These are phyloP conservation scores for Metarhizium album DNA, from an alignment of 2,329 filamentous ascomycete species.

Conservation along the genomic window DNA sequence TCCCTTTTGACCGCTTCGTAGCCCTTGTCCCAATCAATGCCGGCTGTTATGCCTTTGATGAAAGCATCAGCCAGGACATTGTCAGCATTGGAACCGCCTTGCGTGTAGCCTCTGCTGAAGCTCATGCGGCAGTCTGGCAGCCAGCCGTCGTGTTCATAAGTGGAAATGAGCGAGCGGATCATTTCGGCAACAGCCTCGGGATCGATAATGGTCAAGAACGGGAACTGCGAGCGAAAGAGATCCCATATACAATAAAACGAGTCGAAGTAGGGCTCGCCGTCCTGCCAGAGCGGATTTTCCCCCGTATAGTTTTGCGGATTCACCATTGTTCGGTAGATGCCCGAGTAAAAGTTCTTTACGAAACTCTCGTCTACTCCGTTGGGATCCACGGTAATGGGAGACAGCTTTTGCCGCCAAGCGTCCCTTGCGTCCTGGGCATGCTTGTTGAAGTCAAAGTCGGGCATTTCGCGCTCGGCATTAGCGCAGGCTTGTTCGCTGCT, in stretches of 20 bases:
- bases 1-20: slow-evolving; percentile 65
- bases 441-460: slow-evolving; percentile 50
- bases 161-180: slow-evolving; percentile 61
- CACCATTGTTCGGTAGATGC: slow-evolving; percentile 62
- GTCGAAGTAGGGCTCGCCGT: slow-evolving; percentile 60
- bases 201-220: slow-evolving; percentile 58
- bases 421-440: slow-evolving; percentile 40
- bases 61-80: slow-evolving; percentile 57
- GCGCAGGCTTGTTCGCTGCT: slow-evolving; percentile 53
- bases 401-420: slow-evolving; percentile 52
- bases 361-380: slow-evolving; percentile 41
- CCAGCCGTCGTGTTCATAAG: slow-evolving; percentile 58
- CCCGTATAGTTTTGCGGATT: slow-evolving; percentile 65
- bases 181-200: slow-evolving; percentile 53
- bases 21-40: slow-evolving; percentile 55
- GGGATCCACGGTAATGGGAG: slow-evolving; percentile 43
- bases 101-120: slow-evolving; percentile 62
- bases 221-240: slow-evolving; percentile 56
- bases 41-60: slow-evolving; percentile 50
- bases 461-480: slow-evolving; percentile 60
- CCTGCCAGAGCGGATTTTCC: slow-evolving; percentile 59
- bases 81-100: slow-evolving; percentile 67
- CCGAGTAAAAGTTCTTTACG: slow-evolving; percentile 58
- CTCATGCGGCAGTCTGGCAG: slow-evolving; percentile 68
- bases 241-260: slow-evolving; percentile 73